These are phyloP conservation scores for Raphanus raphanistrum DNA, from an alignment of 345 rosid genomes.

Conservation along the genomic window DNA sequence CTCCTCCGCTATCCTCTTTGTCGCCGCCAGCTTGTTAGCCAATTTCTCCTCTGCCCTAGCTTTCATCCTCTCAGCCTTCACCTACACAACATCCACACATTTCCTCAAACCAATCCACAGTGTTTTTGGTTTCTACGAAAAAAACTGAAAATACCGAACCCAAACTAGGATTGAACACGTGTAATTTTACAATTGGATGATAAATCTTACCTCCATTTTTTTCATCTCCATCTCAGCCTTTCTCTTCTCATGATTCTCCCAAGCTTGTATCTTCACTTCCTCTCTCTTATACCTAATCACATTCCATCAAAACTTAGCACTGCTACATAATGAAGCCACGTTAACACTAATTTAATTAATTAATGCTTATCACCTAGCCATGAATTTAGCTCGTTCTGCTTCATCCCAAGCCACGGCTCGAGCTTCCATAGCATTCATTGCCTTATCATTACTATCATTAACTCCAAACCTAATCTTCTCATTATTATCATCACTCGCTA, in stretches of 20 bases:
- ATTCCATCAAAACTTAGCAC: neutral
- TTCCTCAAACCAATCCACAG: neutral
- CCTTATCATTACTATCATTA: conserved; percentile 19
- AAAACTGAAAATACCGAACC: too few relatives aligned
- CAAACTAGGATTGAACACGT: neutral
- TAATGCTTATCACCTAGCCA: conserved; percentile 64
- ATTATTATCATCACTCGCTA: conserved; percentile 15
- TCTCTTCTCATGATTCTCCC: conserved; percentile 96
- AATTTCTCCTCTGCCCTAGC: conserved; percentile 81
- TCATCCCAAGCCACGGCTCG: conserved; percentile 92
- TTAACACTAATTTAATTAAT: neutral
- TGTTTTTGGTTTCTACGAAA: neutral
- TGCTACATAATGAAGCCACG: neutral
- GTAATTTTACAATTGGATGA: neutral
- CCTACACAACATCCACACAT: conserved; percentile 42
- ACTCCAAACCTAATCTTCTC: conserved; percentile 2
- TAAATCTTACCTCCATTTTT: conserved; percentile 69
- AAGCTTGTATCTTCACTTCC: conserved; percentile 91
- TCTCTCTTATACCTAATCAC: conserved; percentile 78
- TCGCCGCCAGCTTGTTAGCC: conserved; percentile 66
- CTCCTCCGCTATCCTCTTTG: conserved; percentile 82
- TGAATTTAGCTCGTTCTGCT: conserved; percentile 86
- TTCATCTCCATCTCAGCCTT: conserved; percentile 94
- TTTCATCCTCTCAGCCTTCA: conserved; percentile 79
- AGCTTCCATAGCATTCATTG: conserved; percentile 58